Percentiles rank a stretch among this genome's conserved stretches.
Evolutionary conservation across 345 rosid genomes (phyloP).

Genomic region (Ceriops decandra): DNA sequence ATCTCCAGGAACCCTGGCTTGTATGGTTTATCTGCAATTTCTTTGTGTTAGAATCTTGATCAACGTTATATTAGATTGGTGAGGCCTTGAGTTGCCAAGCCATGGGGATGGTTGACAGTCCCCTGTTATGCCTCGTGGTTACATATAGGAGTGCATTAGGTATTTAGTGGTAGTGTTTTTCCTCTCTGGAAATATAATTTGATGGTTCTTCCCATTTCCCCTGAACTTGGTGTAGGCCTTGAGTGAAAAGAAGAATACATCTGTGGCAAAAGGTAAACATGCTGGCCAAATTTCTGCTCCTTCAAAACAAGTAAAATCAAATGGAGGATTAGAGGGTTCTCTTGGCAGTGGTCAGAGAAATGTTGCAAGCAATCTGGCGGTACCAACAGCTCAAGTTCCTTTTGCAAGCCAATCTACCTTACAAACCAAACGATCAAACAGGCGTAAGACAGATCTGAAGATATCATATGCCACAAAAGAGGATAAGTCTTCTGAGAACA

Average conservation of each 20-base stretch:
- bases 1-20: too few relatives aligned
- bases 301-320: conserved; percentile 45
- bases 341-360: conserved; percentile 38
- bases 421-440: conserved; percentile 43
- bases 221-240: conserved; percentile 15
- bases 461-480: conserved; percentile 37
- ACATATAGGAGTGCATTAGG: neutral
- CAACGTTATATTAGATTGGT: too few relatives aligned
- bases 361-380: conserved; percentile 30
- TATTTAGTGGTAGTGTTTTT: neutral
- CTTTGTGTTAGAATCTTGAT: too few relatives aligned
- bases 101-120: too few relatives aligned
- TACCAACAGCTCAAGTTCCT: conserved; percentile 42
- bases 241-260: conserved; percentile 13
- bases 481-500: conserved; percentile 38
- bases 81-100: too few relatives aligned
- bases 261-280: conserved; percentile 15
- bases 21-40: too few relatives aligned
- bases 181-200: neutral
- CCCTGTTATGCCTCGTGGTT: too few relatives aligned
- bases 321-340: conserved; percentile 37
- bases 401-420: conserved; percentile 35
- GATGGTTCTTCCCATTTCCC: neutral
- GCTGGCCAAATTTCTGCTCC: conserved; percentile 37
- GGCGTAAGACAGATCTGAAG: conserved; percentile 62